phyloP scores from a whole-genome alignment of 306 rosid genomes.

The Cicer bijugum region DNA sequence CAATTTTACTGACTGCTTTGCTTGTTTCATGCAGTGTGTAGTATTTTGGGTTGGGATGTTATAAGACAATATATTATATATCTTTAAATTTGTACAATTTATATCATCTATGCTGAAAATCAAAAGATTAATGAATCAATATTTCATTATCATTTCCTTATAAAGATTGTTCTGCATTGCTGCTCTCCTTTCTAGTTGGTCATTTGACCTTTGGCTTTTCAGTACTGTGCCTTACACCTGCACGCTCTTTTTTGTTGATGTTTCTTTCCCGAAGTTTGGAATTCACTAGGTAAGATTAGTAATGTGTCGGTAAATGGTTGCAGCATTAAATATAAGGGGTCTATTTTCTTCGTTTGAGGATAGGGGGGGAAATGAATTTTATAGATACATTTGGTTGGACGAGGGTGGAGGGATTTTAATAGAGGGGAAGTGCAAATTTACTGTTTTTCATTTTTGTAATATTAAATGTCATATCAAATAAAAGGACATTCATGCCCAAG shows the following conservation, averaged over 20 bases:
- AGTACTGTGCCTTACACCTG: too few relatives aligned
- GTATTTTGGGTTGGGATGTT: conserved; percentile 26
- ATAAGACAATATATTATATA: conserved; percentile 23
- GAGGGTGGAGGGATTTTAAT: background rate
- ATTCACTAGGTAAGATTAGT: too few relatives aligned
- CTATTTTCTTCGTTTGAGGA: too few relatives aligned
- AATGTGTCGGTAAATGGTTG: conserved; percentile 10
- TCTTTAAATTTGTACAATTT: conserved; percentile 34
- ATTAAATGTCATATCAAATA: too few relatives aligned
- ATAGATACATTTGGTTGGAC: background rate
- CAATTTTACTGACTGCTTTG: conserved; percentile 33
- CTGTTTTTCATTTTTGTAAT: too few relatives aligned
- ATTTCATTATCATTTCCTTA: background rate
- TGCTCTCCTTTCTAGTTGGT: background rate
- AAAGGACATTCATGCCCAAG: too few relatives aligned
- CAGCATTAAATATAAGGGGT: background rate
- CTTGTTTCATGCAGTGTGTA: conserved; percentile 36
- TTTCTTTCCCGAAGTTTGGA: too few relatives aligned
- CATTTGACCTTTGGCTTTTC: too few relatives aligned
- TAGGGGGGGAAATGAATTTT: too few relatives aligned
- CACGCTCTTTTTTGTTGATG: too few relatives aligned
- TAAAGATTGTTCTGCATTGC: conserved; percentile 6
- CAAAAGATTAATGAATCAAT: conserved; percentile 3
- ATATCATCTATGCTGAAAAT: conserved; percentile 21
- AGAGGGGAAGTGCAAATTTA: background rate